Conservation (phyloP, 139 green algal species). For the Deuterostichococcus epilithicus region DNA sequence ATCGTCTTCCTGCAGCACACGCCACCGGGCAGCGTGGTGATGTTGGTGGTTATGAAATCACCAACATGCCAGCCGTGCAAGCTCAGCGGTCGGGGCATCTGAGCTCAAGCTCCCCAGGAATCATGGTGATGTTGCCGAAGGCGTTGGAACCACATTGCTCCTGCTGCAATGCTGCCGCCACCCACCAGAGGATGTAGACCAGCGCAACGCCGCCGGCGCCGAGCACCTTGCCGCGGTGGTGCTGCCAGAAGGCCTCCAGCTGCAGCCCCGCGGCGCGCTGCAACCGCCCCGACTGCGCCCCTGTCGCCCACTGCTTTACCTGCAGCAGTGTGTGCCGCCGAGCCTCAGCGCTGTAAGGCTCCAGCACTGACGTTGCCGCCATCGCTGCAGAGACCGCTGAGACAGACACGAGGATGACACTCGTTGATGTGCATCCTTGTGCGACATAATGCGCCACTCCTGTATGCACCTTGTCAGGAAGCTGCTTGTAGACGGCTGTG, state of each 20-base stretch:
- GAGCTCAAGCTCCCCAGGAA: not conserved
- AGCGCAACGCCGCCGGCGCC: conserved; percentile 10
- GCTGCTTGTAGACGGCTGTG: not conserved
- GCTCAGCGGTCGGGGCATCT: not conserved
- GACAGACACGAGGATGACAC: too few species aligned
- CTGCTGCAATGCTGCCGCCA: not conserved
- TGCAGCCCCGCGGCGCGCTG: conserved; percentile 48
- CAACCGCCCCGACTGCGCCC: conserved; percentile 21
- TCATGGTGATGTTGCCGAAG: not conserved
- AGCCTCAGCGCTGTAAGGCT: too few species aligned
- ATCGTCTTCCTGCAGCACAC: conserved; percentile 18
- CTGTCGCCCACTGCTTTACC: conserved; percentile 21
- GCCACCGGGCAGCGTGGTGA: not conserved
- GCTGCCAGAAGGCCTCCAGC: conserved; percentile 55
- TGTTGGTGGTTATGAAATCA: not conserved
- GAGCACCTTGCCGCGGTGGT: conserved; percentile 31
- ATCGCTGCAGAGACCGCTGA: too few species aligned
- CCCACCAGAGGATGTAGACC: conserved; percentile 50
- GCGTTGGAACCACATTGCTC: not conserved
- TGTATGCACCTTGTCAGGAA: not conserved
- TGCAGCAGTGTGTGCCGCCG: too few species aligned
- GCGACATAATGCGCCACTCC: too few species aligned
- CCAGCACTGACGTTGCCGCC: too few species aligned
- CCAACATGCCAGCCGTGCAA: not conserved
- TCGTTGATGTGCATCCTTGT: not conserved